Percentiles rank a stretch among this genome's conserved stretches.
Evolutionary conservation across 805 yeast genomes (phyloP).

Genomic region (Yarrowia sp.): DNA sequence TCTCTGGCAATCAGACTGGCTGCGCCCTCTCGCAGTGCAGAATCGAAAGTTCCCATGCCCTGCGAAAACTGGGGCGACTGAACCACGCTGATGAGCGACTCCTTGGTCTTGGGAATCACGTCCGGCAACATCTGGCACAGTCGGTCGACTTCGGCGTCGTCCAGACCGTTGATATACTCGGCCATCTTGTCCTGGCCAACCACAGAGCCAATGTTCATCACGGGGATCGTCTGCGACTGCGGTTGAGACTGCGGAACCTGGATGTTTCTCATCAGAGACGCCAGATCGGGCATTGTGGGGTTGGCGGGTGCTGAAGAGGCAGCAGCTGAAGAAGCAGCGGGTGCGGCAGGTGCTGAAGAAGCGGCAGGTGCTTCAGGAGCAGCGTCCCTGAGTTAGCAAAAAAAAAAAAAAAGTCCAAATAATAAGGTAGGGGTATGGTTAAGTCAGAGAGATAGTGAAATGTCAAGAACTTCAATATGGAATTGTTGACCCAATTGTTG

Average conservation of each 20-base stretch:
- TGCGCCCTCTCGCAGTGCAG: conserved; percentile 54
- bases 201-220: conserved; percentile 51
- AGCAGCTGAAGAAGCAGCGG: background rate
- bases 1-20: conserved; percentile 57
- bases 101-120: conserved; percentile 51
- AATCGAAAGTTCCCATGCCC: conserved; percentile 54
- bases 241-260: conserved; percentile 20
- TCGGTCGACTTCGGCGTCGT: conserved; percentile 51
- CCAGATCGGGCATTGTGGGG: conserved; percentile 20
- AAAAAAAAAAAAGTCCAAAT: background rate
- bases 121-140: conserved; percentile 56
- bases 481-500: too few species aligned
- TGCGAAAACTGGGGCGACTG: conserved; percentile 59
- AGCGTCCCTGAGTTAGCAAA: conserved; percentile 24
- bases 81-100: conserved; percentile 54
- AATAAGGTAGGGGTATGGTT: too few species aligned
- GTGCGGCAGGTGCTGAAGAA: background rate
- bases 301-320: background rate
- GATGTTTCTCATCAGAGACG: conserved; percentile 25
- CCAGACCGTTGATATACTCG: conserved; percentile 48
- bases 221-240: conserved; percentile 45
- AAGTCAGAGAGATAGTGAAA: too few species aligned
- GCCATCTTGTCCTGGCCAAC: conserved; percentile 50
- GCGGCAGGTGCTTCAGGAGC: background rate
- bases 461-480: too few species aligned